phyloP scores from a whole-genome alignment of 306 rosid genomes.

The Trifolium fragiferum region DNA sequence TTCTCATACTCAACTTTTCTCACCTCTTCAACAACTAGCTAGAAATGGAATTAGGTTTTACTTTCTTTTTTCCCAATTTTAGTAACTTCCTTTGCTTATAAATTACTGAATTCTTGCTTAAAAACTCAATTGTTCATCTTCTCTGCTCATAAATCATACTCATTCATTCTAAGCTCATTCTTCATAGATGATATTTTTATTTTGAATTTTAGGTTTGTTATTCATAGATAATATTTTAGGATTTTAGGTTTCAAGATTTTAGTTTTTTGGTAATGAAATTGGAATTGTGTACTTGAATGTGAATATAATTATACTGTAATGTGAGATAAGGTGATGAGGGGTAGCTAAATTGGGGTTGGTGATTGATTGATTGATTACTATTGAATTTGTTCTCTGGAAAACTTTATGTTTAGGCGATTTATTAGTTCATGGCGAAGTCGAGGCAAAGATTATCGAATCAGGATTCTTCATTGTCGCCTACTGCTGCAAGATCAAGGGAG shows the following conservation, averaged over 20 bases:
- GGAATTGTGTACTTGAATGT: constrained; percentile 12
- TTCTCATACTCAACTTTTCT: constrained; percentile 27
- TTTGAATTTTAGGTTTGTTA: constrained; percentile 27
- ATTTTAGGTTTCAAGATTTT: neutral
- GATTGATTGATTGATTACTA: neutral
- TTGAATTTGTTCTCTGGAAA: constrained; percentile 40
- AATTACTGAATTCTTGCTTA: constrained; percentile 32
- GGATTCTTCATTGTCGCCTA: constrained; percentile 82
- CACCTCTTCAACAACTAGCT: neutral
- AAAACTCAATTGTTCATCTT: constrained; percentile 28
- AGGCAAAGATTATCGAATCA: constrained; percentile 65
- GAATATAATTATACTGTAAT: constrained; percentile 14
- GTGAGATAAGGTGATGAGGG: constrained; percentile 13
- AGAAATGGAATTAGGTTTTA: constrained; percentile 44
- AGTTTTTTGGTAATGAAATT: constrained; percentile 6
- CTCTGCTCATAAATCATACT: constrained; percentile 10
- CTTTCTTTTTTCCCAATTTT: constrained; percentile 9
- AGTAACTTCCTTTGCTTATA: constrained; percentile 17
- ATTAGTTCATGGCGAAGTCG: constrained; percentile 70
- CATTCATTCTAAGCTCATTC: neutral
- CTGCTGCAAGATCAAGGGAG: constrained; percentile 74
- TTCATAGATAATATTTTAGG: constrained; percentile 4
- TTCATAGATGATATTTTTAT: neutral
- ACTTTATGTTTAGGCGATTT: constrained; percentile 49
- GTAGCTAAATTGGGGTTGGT: constrained; percentile 21